Conservation (phyloP, 768 basidiomycete genomes). For the Russula virescens region DNA sequence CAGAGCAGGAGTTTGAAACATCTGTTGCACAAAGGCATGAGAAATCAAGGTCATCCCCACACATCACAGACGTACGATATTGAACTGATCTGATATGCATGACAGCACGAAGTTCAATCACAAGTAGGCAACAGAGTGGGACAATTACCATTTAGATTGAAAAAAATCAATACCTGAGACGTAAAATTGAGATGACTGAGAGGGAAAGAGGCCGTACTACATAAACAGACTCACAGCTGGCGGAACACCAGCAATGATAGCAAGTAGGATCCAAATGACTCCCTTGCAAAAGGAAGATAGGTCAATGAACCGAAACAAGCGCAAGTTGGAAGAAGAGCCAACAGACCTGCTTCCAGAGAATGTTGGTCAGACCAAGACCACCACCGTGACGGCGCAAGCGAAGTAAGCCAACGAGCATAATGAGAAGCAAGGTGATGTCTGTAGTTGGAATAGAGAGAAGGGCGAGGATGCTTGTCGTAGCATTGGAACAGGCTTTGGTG, state of each 20-base stretch:
- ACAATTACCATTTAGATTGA: background rate
- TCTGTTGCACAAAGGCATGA: too few relatives aligned
- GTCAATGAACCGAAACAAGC: background rate
- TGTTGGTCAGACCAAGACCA: background rate
- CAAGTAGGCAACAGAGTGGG: too few relatives aligned
- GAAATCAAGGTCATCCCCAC: too few relatives aligned
- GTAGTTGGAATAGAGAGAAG: background rate
- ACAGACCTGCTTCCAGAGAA: constrained; percentile 10
- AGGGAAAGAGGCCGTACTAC: too few relatives aligned
- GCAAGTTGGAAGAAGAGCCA: background rate
- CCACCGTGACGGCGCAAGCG: background rate
- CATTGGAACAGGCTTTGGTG: background rate
- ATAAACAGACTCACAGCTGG: background rate
- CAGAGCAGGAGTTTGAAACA: too few relatives aligned
- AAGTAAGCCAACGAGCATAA: constrained; percentile 14
- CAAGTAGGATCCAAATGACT: background rate
- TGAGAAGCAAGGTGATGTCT: constrained; percentile 4
- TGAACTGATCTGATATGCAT: too few relatives aligned
- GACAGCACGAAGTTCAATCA: too few relatives aligned
- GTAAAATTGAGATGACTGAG: background rate
- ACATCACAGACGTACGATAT: too few relatives aligned
- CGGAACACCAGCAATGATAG: background rate
- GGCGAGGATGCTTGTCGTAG: background rate
- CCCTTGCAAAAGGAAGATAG: background rate
- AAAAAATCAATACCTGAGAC: background rate